phyloP scores from a whole-genome alignment of 2,329 filamentous ascomycete species.

The Blumeriella jaapii region DNA sequence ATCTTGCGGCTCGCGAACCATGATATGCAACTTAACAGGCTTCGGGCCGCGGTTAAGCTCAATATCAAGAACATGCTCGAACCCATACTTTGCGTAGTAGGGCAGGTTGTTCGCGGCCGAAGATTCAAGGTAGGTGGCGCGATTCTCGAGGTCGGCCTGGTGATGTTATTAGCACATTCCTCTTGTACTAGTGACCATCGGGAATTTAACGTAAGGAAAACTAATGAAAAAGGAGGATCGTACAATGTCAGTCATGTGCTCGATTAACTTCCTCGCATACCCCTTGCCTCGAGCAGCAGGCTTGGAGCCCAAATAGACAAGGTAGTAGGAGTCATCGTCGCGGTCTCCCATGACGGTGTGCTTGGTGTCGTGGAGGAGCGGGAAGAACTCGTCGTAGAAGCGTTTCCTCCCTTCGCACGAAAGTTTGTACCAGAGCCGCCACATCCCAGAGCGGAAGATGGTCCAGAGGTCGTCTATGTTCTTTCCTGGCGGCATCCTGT shows the following conservation, averaged over 20 bases:
- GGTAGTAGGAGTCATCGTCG: slow-evolving; percentile 63
- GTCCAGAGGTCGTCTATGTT: slow-evolving; percentile 65
- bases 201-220: background rate
- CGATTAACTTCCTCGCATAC: slow-evolving; percentile 59
- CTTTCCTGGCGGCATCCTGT: slow-evolving; percentile 63
- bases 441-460: slow-evolving; percentile 62
- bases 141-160: slow-evolving; percentile 53
- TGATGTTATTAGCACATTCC: slow-evolving; percentile 5
- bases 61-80: slow-evolving; percentile 52
- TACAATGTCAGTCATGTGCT: slow-evolving; percentile 45
- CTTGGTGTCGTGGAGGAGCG: slow-evolving; percentile 64
- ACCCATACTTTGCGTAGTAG: slow-evolving; percentile 69
- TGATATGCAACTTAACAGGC: slow-evolving; percentile 61
- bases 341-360: slow-evolving; percentile 53
- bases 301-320: slow-evolving; percentile 73
- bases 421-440: slow-evolving; percentile 65
- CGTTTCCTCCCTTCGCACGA: slow-evolving; percentile 59
- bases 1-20: slow-evolving; percentile 61
- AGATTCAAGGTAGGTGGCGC: slow-evolving; percentile 68
- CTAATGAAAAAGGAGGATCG: background rate
- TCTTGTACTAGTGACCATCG: background rate
- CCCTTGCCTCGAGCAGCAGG: slow-evolving; percentile 59
- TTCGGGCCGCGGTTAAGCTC: slow-evolving; percentile 45
- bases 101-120: slow-evolving; percentile 54
- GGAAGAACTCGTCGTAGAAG: slow-evolving; percentile 68